Conservation (phyloP, 169 alveolate species). For the Perkinsus chesapeaki region DNA sequence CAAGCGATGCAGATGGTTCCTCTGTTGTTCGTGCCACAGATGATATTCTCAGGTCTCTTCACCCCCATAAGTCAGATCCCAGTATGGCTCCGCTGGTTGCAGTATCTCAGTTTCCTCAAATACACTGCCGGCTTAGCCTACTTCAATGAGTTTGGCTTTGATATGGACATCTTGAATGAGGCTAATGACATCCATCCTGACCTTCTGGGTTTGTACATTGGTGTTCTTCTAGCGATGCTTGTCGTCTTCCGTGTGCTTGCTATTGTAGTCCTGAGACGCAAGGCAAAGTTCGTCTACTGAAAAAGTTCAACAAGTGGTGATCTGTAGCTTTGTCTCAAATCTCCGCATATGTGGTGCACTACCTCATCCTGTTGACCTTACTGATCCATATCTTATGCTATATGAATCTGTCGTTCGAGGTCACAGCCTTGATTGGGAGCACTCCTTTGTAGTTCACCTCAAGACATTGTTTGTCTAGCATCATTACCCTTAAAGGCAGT, state of each 20-base stretch:
- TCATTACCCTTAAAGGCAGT: background rate
- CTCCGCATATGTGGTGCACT: background rate
- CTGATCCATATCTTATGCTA: too few species aligned
- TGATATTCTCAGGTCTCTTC: conserved; percentile 57
- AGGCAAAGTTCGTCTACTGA: background rate
- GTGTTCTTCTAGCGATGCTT: background rate
- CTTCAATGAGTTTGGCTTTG: background rate
- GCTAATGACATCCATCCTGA: background rate
- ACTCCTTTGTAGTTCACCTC: background rate
- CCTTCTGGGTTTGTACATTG: background rate
- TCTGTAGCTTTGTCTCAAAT: background rate
- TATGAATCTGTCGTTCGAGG: background rate
- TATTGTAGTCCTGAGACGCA: background rate
- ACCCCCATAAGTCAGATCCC: conserved; percentile 53
- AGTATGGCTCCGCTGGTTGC: conserved; percentile 44
- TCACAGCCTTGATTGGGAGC: background rate
- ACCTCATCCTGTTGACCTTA: background rate
- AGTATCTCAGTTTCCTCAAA: conserved; percentile 46
- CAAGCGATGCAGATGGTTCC: conserved; percentile 24
- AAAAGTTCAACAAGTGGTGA: too few species aligned
- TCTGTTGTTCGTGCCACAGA: conserved; percentile 34
- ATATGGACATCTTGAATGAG: background rate
- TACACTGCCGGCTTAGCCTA: conserved; percentile 27
- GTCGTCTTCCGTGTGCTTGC: background rate
- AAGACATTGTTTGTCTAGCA: background rate